Evolutionary conservation across 164 flowering plant genomes (phyloP), one percentile per base, ranked within the genome.

Genomic region (Aristolochia fimbriata): DNA sequence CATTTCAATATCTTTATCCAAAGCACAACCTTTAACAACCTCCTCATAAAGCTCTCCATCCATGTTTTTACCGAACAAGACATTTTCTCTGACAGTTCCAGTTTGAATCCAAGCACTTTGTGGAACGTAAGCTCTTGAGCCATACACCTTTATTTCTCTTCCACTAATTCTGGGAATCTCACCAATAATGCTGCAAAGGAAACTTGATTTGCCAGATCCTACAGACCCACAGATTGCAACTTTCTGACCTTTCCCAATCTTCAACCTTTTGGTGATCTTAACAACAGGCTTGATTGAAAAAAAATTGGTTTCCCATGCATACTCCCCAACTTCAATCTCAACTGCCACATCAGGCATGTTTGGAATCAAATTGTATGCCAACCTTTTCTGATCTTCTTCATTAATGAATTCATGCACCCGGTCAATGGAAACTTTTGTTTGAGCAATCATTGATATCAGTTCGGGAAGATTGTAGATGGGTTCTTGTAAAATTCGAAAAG

Each of bases 81-180:
- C 74, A 65, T 91, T 91, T 13, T 91, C 96, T 71, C 84, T 71
- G 1, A 91, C 64, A 0, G 85, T 81, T 4, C 97, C 95, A 0
- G 88, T 82, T 63, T 89, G 97, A 53, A 89, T 83, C 97, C 97
- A 89, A 56, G 94, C 81, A 53, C 81, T 82, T 62, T 90, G 95
- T 17, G 87, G 86, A 11, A 86, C 97, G 71, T 83, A 87, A 31
- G 93, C 91, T 67, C 76, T 87, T 15, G 82, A 70, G 31, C 97
- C 95, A 66, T 64, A 58, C 10, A 86, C 84, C 73, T 77, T 78
- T 21, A 66, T 76, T 20, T 54, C 74, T 6, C 55, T 64, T 27
- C 97, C 96, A 12, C 76, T 76, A 49, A 69, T 68, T 62, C 78
- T 74, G 1, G 91, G 87, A 53, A 87, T 83, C 71, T 87, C 96